Base-by-base conservation (phyloP, 2,329 filamentous ascomycete species). In the Pseudogymnoascus sp. region DNA sequence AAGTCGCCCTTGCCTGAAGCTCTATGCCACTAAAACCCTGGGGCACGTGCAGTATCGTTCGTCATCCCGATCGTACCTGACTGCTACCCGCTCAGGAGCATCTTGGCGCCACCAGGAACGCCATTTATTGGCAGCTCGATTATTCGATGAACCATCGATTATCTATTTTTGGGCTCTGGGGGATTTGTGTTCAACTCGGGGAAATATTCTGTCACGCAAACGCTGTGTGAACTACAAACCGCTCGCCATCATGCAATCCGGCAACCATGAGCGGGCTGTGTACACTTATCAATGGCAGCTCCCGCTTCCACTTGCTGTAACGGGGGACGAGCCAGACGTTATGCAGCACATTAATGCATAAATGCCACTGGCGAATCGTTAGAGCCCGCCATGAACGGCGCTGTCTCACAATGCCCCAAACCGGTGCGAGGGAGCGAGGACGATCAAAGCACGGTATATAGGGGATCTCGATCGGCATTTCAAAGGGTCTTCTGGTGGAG, bases 401-500 rank as follows among this genome's bases (percentile, higher is more conserved):
- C 46, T 56, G 46, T 56, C 46, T 56, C 46, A 56, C 8, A 56
- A 31, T 33, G 10, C 26, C 26, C 14, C 46, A 56, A 56, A 56
- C 46, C n/a, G 10, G n/a, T 19, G 26, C 26, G n/a, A 56, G n/a
- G 43, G n/a, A 31, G 26, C 26, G n/a, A 56, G n/a, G 43, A 31
- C 24, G 46, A 56, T 56, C 46, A 56, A 33, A 56, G 26, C 46
- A 56, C 26, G 26, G 46, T 56, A 56, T 33, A 16, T 56, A 56
- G 46, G 46, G 46, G 46, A 56, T 33, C 46, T 56, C 8, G 26
- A 56, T 56, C 46, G 26, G 46, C 46, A 56, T 33, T 50, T 56
- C 46, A 33, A 56, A 56, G 46, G 46, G 46, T 56, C 46, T 33
- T 56, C 46, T 56, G 26, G 46, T 56, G 46, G 46, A 56, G 46